Conservation (phyloP, 176 grass and related monocot species). For the Oryza meyeriana region DNA sequence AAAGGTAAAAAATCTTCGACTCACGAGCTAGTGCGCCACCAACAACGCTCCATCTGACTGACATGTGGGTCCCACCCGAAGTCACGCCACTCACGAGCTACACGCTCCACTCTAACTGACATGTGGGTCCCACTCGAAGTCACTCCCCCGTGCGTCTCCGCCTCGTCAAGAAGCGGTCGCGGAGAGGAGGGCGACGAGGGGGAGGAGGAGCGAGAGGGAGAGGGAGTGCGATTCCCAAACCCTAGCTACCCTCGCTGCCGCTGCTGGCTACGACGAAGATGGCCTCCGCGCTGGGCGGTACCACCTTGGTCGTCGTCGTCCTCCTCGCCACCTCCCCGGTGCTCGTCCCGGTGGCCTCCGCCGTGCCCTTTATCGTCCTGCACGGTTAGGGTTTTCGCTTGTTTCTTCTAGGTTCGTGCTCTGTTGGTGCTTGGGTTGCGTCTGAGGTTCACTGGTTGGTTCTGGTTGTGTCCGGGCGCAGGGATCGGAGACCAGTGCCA, state of each 20-base stretch:
- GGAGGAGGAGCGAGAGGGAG: not conserved
- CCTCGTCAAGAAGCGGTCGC: not conserved
- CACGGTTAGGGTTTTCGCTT: slow-evolving; percentile 56
- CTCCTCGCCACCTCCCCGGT: not conserved
- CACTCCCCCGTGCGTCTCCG: not conserved
- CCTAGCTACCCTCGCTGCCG: not conserved
- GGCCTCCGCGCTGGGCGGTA: not conserved
- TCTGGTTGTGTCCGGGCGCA: slow-evolving; percentile 14
- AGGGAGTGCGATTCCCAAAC: not conserved
- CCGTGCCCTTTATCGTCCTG: slow-evolving; percentile 69
- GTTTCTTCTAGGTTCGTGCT: not conserved
- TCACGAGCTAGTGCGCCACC: no score
- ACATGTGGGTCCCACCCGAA: not conserved
- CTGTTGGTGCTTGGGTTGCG: not conserved
- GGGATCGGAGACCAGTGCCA: slow-evolving; percentile 87
- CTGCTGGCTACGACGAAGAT: not conserved
- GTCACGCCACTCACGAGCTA: no score
- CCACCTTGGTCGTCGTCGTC: not conserved
- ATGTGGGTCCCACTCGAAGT: not conserved
- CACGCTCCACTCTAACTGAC: no score
- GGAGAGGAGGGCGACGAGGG: not conserved
- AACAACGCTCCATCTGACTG: no score
- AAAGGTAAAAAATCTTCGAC: no score
- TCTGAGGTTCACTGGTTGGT: not conserved
- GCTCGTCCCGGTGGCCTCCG: slow-evolving; percentile 32